These are phyloP conservation scores for Phytophthora brassicae DNA, from an alignment of 352 stramenopile genomes.

Conservation along the genomic window DNA sequence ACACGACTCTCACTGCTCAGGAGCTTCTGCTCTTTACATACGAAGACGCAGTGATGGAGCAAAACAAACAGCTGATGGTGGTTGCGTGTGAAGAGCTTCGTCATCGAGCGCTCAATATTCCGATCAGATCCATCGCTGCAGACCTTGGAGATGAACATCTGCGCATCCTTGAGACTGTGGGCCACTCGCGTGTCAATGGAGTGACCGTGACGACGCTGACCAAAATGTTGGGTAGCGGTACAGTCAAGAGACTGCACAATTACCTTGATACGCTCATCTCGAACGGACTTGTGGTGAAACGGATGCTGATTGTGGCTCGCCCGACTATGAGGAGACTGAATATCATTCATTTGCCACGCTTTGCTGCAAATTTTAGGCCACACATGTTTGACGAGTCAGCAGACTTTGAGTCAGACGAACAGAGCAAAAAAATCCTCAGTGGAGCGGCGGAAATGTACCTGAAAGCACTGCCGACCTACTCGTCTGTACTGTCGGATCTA, in stretches of 20 bases:
- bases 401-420: conserved; percentile 84
- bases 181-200: conserved; percentile 45
- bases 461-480: conserved; percentile 53
- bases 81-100: conserved; percentile 69
- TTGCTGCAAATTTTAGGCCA: conserved; percentile 56
- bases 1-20: conserved; percentile 1
- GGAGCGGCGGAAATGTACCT: conserved; percentile 62
- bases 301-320: conserved; percentile 75
- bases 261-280: conserved; percentile 78
- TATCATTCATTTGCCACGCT: conserved; percentile 78
- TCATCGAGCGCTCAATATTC: conserved; percentile 68
- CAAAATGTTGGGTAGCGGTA: conserved; percentile 32
- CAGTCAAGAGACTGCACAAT: conserved; percentile 78
- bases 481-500: conserved; percentile 70
- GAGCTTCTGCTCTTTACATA: conserved; percentile 28
- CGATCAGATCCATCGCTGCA: conserved; percentile 56
- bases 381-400: conserved; percentile 71
- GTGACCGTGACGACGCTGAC: conserved; percentile 59
- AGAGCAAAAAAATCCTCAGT: conserved; percentile 66
- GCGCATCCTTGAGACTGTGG: conserved; percentile 65
- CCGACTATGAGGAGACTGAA: conserved; percentile 70
- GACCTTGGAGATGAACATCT: conserved; percentile 68
- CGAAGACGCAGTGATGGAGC: conserved; percentile 13
- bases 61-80: conserved; percentile 34
- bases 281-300: conserved; percentile 76